Evolutionary conservation across 2,329 filamentous ascomycete species (phyloP), one percentile per base, ranked within the genome.

Genomic region (Colletotrichum sp.): DNA sequence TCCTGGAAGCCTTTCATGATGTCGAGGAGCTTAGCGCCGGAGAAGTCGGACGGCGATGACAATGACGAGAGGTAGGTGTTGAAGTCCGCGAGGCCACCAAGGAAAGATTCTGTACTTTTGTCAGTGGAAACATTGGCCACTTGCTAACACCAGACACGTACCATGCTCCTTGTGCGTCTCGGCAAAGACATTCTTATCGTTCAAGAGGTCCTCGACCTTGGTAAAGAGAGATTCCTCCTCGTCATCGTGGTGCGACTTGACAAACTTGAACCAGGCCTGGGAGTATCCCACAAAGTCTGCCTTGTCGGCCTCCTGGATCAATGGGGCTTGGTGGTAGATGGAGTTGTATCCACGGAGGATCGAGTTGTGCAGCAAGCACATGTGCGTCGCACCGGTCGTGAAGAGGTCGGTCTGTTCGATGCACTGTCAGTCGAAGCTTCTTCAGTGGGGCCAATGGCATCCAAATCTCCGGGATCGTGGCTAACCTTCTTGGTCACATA

Each of bases 311-410:
- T 87, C 86, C 12, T 86, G 81, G 57, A 93, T 82, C 78, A 89
- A 85, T 13, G 88, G 87, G 1, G 90, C 91, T 81, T 93, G 92
- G 55, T 89, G 87, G 81, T 90, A 92, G 80, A 93, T 92, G 79
- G 88, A 89, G 83, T 93, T 93, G 85, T 90, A 92, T 70, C 91
- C 90, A 57, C 92, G 90, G 77, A 93, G 89, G 79, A 93, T 90
- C 72, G 89, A 85, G 79, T 93, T 93, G 86, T 93, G 91, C 66
- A 92, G 84, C 68, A 92, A 82, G 5, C 88, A 87, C 91, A 92
- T 93, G 82, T 93, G 89, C 19, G 90, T 91, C 0, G 91, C 90
- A 27, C 89, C 90, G 0, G 86, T 87, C 2, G 89, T 91, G 82
- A 92, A 92, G 78, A 91, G 85, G 79, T 92, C 90, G 49, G 88